These are phyloP conservation scores for Clonostachys byssicola DNA, from an alignment of 2,329 filamentous ascomycete genomes.

Conservation along the genomic window DNA sequence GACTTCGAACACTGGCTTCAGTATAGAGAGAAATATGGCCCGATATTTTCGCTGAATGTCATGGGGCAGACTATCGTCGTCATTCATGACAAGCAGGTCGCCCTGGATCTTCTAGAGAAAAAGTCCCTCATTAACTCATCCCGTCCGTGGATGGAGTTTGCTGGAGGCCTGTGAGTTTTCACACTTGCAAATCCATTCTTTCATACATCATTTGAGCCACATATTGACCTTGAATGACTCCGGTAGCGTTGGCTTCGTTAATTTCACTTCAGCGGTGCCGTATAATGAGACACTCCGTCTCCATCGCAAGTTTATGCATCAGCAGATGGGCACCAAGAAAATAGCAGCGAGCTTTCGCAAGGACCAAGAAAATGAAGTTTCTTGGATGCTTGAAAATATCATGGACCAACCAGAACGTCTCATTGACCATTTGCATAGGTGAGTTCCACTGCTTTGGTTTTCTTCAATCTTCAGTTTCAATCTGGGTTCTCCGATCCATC, in stretches of 20 bases:
- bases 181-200: too few species aligned
- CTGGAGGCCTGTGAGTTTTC: too few species aligned
- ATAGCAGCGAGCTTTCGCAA: conserved; percentile 8
- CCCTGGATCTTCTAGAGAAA: conserved; percentile 25
- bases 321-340: conserved; percentile 17
- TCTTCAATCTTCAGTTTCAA: neutral
- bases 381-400: conserved; percentile 3
- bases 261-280: conserved; percentile 9
- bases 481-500: neutral
- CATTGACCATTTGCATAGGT: conserved; percentile 8
- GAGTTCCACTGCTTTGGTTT: neutral
- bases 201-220: too few species aligned
- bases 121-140: conserved; percentile 11
- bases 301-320: conserved; percentile 17
- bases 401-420: conserved; percentile 4
- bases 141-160: conserved; percentile 1
- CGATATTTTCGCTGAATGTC: conserved; percentile 12
- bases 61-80: conserved; percentile 30
- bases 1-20: conserved; percentile 26
- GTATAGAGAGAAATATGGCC: conserved; percentile 23
- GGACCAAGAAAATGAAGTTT: conserved; percentile 5
- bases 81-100: conserved; percentile 27
- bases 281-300: conserved; percentile 13
- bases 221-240: too few species aligned
- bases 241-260: conserved; percentile 10